A percentile compares a stretch with the other conserved stretches of the same genome.
These are phyloP conservation scores for Talaromyces sp. DNA, from an alignment of 2,329 filamentous ascomycete genomes.

Conservation along the genomic window DNA sequence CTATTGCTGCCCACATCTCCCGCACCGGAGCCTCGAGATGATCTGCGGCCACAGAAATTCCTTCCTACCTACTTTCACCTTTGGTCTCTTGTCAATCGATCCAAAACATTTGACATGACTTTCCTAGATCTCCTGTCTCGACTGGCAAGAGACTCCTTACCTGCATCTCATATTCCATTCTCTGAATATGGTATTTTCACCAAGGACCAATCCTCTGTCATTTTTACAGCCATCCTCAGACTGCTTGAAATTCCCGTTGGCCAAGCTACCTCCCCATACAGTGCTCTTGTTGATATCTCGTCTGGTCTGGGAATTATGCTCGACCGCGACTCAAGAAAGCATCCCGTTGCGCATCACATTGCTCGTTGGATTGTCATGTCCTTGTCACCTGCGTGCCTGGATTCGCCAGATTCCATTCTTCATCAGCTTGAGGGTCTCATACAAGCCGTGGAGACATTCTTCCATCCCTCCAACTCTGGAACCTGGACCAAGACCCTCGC, in stretches of 20 bases:
- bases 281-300: slow-evolving; percentile 69
- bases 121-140: slow-evolving; percentile 88
- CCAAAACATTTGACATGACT: slow-evolving; percentile 76
- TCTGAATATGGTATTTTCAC: slow-evolving; percentile 87
- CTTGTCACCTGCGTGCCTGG: slow-evolving; percentile 74
- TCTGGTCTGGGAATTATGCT: slow-evolving; percentile 79
- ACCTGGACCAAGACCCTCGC: slow-evolving; percentile 84
- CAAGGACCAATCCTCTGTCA: slow-evolving; percentile 80
- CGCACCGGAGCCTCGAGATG: slow-evolving; percentile 59
- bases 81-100: slow-evolving; percentile 89
- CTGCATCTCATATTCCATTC: slow-evolving; percentile 70
- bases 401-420: slow-evolving; percentile 72
- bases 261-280: slow-evolving; percentile 90
- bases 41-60: slow-evolving; percentile 82
- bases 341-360: slow-evolving; percentile 86
- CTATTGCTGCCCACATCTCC: slow-evolving; percentile 80
- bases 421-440: slow-evolving; percentile 84
- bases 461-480: slow-evolving; percentile 95
- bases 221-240: slow-evolving; percentile 86
- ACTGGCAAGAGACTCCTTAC: slow-evolving; percentile 75
- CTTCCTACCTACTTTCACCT: slow-evolving; percentile 93
- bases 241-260: slow-evolving; percentile 94
- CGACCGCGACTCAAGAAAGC: slow-evolving; percentile 88
- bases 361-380: slow-evolving; percentile 92
- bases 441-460: slow-evolving; percentile 95